Conservation (phyloP, 495 filamentous ascomycete species). For the Aspergillus sclerotioniger region DNA sequence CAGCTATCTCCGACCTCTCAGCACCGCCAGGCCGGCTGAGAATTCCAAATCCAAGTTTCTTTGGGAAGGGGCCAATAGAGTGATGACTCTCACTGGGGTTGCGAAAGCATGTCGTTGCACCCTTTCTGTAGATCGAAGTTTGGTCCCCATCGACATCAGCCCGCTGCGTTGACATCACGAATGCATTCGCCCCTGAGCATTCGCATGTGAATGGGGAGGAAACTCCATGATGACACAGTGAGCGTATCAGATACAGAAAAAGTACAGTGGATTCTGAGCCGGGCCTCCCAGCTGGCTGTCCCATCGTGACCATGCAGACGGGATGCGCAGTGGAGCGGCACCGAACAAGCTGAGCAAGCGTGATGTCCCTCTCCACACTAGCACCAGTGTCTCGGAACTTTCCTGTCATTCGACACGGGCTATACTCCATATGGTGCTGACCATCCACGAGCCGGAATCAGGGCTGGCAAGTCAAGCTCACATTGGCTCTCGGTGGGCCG, state of each 20-base stretch:
- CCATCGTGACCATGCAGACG: slow-evolving; percentile 1
- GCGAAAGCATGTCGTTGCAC: background rate
- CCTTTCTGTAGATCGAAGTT: slow-evolving; percentile 1
- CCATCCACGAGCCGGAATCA: background rate
- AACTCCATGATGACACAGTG: background rate
- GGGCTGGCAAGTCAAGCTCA: background rate
- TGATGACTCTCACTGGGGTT: background rate
- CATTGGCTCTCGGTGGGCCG: background rate
- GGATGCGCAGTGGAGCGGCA: background rate
- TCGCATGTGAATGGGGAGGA: background rate
- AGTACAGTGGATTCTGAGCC: too few species aligned
- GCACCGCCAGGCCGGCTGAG: slow-evolving; percentile 4
- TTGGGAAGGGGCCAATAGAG: background rate
- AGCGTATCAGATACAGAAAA: background rate
- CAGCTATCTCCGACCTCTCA: slow-evolving; percentile 4
- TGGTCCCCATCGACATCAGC: slow-evolving; percentile 1
- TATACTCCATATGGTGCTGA: background rate
- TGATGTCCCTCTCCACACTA: background rate
- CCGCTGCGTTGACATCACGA: background rate
- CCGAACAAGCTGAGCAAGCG: background rate
- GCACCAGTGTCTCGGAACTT: background rate
- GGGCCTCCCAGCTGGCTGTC: background rate
- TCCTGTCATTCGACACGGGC: background rate
- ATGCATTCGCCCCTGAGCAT: background rate
- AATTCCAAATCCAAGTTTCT: slow-evolving; percentile 9